These are phyloP conservation scores for Leucaena leucocephala DNA, from an alignment of 306 rosid genomes.

Conservation along the genomic window DNA sequence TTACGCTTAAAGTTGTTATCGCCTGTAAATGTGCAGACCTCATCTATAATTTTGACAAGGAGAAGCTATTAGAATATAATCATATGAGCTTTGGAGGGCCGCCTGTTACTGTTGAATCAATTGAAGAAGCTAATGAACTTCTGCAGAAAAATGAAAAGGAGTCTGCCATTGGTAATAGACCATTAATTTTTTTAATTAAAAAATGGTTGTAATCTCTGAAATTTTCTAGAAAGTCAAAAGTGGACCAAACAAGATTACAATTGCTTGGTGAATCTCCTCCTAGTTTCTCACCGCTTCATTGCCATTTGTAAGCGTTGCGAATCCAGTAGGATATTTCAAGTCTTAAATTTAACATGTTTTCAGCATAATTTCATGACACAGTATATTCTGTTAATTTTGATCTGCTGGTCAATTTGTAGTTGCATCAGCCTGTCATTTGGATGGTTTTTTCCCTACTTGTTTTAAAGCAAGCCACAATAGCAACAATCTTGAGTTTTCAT, in stretches of 20 bases:
- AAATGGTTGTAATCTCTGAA: conserved; percentile 13
- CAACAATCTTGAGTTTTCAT: not conserved
- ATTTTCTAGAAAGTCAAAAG: conserved; percentile 11
- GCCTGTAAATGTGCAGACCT: conserved; percentile 46
- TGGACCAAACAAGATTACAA: not conserved
- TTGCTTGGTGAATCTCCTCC: not conserved
- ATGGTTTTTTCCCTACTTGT: conserved; percentile 18
- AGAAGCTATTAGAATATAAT: conserved; percentile 67
- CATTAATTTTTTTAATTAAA: not conserved
- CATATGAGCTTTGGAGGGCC: conserved; percentile 92
- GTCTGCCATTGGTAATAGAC: conserved; percentile 69
- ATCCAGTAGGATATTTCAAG: conserved; percentile 6
- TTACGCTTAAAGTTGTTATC: conserved; percentile 7
- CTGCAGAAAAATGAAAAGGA: conserved; percentile 53
- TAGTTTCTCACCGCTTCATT: not conserved
- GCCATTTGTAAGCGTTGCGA: not conserved
- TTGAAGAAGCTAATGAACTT: conserved; percentile 74
- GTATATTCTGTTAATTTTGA: conserved; percentile 1
- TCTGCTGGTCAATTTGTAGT: conserved; percentile 29
- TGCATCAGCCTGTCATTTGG: conserved; percentile 23
- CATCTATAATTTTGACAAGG: conserved; percentile 69
- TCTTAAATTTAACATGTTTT: not conserved
- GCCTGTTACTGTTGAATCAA: conserved; percentile 67
- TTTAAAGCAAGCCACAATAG: conserved; percentile 9
- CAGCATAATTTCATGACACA: conserved; percentile 1